Conservation (phyloP, 1,284 basidiomycete species). For the Sphaerobolus stellatus region DNA sequence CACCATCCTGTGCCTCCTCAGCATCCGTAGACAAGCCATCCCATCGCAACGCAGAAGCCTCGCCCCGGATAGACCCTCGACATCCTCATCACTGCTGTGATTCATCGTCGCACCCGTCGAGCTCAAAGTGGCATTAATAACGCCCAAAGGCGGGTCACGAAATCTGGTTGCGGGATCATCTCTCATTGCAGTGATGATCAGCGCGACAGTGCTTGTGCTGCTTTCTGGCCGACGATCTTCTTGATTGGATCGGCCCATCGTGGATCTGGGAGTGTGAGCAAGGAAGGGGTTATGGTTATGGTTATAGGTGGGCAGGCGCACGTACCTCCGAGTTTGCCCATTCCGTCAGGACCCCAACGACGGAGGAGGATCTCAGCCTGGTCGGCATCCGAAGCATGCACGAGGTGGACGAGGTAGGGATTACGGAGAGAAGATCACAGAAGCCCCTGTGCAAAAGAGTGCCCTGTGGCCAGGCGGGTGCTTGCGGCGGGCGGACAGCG, state of each 20-base stretch:
- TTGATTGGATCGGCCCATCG: constrained; percentile 92
- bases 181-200: too few species aligned
- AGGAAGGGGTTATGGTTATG: too few species aligned
- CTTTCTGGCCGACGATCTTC: constrained; percentile 65
- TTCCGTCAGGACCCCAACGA: constrained; percentile 87
- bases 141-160: too few species aligned
- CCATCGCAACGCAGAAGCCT: not conserved
- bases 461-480: constrained; percentile 32
- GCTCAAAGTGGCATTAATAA: constrained; percentile 73
- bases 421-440: constrained; percentile 14
- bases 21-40: too few species aligned
- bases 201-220: too few species aligned
- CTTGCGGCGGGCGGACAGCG: too few species aligned
- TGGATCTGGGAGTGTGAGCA: too few species aligned
- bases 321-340: constrained; percentile 88
- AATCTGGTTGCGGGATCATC: too few species aligned
- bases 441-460: constrained; percentile 76
- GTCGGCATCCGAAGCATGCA: constrained; percentile 91
- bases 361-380: constrained; percentile 87
- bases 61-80: too few species aligned
- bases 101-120: not conserved
- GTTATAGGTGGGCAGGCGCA: constrained; percentile 26
- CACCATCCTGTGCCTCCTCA: too few species aligned
- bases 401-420: constrained; percentile 67
- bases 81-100: not conserved